Conservation (phyloP, 179 eudicot genomes). For the Silene vulgaris region DNA sequence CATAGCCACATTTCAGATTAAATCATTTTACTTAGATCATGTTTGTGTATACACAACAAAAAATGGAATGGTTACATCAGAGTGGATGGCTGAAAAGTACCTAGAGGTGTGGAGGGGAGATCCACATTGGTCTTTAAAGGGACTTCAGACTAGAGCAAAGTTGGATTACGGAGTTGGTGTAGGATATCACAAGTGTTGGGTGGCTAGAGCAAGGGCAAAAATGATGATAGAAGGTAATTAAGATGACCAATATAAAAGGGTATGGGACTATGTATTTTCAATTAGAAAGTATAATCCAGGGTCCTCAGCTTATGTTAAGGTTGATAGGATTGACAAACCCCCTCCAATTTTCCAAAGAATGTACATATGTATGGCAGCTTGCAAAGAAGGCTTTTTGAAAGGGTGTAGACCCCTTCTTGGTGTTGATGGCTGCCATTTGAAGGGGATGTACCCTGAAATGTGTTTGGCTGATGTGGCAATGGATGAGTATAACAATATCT, state of each 20-base stretch:
- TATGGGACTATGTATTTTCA: slow-evolving; percentile 1
- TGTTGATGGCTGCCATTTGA: slow-evolving; percentile 10
- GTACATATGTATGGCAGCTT: not conserved
- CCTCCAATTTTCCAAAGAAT: slow-evolving; percentile 1
- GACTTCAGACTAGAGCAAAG: not conserved
- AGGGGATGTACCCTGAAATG: too few species aligned
- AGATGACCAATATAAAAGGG: not conserved
- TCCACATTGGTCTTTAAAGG: not conserved
- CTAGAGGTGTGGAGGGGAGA: not conserved
- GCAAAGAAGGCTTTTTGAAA: slow-evolving; percentile 6
- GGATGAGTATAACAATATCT: too few species aligned
- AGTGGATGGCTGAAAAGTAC: not conserved
- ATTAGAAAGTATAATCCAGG: not conserved
- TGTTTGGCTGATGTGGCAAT: too few species aligned
- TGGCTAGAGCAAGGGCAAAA: not conserved
- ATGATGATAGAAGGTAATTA: not conserved
- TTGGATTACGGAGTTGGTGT: not conserved
- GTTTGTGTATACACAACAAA: not conserved
- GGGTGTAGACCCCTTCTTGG: slow-evolving; percentile 13
- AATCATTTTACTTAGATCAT: not conserved
- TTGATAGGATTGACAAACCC: not conserved
- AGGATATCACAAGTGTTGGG: not conserved
- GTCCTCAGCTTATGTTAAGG: not conserved
- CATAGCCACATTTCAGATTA: too few species aligned
- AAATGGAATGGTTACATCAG: not conserved